Conservation (phyloP, 202 grass and related monocot genomes). For the Panicum virgatum region DNA sequence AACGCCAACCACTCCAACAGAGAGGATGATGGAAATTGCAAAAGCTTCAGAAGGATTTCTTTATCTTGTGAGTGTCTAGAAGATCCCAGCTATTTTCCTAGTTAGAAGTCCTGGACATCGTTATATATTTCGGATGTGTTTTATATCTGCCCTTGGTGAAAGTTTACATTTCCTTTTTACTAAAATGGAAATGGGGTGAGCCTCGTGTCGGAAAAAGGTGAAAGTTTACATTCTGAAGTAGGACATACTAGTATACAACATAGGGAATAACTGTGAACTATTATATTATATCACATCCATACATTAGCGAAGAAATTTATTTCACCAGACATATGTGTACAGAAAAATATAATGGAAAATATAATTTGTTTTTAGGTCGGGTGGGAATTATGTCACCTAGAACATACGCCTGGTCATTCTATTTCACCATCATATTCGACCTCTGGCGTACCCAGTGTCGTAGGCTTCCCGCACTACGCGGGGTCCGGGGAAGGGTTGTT, state of each 20-base stretch:
- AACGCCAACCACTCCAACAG: slow-evolving; percentile 44
- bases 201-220: no score
- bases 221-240: neutral
- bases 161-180: neutral
- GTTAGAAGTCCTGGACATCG: neutral
- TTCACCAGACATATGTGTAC: neutral
- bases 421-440: neutral
- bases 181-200: no score
- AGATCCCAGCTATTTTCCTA: slow-evolving; percentile 4
- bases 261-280: slow-evolving; percentile 3
- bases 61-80: slow-evolving; percentile 51
- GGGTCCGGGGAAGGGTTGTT: no score
- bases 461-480: no score
- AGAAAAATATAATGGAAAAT: neutral
- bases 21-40: slow-evolving; percentile 46
- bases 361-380: neutral
- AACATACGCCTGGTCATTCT: neutral
- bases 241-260: neutral
- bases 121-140: neutral
- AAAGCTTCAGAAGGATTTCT: slow-evolving; percentile 61
- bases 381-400: neutral
- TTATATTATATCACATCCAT: neutral
- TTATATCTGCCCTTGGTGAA: neutral
- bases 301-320: neutral
- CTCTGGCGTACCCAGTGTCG: no score